A percentile compares a stretch with the other conserved stretches of the same genome.
phyloP scores from a whole-genome alignment of 2,329 filamentous ascomycete species.

The Alternaria triticimaculans region DNA sequence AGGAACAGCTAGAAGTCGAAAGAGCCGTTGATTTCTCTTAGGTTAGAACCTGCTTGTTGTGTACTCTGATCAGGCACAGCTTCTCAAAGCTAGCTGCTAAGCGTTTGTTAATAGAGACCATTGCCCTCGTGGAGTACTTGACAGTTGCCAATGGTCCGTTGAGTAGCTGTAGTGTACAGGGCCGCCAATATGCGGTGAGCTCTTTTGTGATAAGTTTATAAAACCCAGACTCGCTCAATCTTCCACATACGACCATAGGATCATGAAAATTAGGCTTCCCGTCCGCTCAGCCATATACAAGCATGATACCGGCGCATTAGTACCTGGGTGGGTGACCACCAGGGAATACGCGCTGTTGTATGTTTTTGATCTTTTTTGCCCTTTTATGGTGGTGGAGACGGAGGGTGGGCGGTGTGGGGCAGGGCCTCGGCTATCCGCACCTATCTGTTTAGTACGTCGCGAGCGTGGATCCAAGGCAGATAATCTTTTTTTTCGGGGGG shows the following conservation, averaged over 20 bases:
- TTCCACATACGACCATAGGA: neutral
- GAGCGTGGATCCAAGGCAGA: too few relatives aligned
- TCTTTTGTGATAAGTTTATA: neutral
- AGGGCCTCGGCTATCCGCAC: neutral
- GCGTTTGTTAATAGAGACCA: neutral
- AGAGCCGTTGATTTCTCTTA: neutral
- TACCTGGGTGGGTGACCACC: neutral
- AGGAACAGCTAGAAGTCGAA: neutral
- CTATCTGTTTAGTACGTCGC: neutral
- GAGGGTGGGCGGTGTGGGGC: neutral
- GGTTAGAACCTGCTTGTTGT: too few relatives aligned
- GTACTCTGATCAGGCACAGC: too few relatives aligned
- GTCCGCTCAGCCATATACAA: neutral
- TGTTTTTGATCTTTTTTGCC: neutral
- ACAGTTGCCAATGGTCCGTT: neutral
- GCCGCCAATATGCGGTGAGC: neutral
- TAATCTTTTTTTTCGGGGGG: too few relatives aligned
- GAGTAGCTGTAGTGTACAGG: neutral
- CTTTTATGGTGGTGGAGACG: neutral
- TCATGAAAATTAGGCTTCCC: neutral
- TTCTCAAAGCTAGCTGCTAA: too few relatives aligned
- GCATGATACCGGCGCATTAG: neutral
- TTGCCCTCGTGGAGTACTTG: neutral
- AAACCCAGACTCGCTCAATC: fast-evolving
- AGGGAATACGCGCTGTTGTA: neutral